Evolutionary conservation across 352 stramenopile species (phyloP), one percentile per base, ranked within the genome.

Genomic region (Phytophthora sansomeana): DNA sequence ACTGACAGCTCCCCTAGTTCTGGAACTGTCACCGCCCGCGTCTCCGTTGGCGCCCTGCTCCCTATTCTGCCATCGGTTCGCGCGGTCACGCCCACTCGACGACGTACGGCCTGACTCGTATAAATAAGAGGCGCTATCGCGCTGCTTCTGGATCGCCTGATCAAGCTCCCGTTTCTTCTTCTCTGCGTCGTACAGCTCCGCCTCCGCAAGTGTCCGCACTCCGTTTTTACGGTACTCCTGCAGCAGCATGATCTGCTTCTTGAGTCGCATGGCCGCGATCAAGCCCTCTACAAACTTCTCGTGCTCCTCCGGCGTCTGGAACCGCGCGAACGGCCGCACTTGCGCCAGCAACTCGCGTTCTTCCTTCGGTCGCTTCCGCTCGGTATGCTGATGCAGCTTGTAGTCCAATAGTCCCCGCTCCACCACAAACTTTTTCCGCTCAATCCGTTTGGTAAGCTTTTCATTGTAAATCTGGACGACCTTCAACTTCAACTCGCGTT

Each of bases 401-500:
- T 98, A 98, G 71, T 99, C 93, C 19, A 98, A 66, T 17, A 98
- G 59, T 6, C 92, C 88, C 2, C 89, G 88, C 61, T 97, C 89
- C 21, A 97, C 78, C 8, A 98, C 90, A 74, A 98, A 98, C 52
- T 92, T 83, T 63, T 97, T 98, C 41, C 93, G 81, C 5, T 91
- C 87, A 60, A 97, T 94, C 44, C 97, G 82, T 62, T 99, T 97
- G 43, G 95, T 85, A 21, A 99, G 80, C 62, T 98, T 98, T 35
- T 85, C 68, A 72, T 99, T 99, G 87, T 99, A 99, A 48, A 98
- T 98, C 63, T 92, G 77, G 48, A 99, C 91, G 13, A 99, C 87
- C 65, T 98, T 91, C 35, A 99, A 74, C 77, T 99, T 99, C 46
- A 99, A 80, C 63, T 98, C 85, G 36, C 84, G 80, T 70, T 99